Base-by-base conservation (phyloP, 192 early-diverging fungal genomes). In the Podila epicladia region DNA sequence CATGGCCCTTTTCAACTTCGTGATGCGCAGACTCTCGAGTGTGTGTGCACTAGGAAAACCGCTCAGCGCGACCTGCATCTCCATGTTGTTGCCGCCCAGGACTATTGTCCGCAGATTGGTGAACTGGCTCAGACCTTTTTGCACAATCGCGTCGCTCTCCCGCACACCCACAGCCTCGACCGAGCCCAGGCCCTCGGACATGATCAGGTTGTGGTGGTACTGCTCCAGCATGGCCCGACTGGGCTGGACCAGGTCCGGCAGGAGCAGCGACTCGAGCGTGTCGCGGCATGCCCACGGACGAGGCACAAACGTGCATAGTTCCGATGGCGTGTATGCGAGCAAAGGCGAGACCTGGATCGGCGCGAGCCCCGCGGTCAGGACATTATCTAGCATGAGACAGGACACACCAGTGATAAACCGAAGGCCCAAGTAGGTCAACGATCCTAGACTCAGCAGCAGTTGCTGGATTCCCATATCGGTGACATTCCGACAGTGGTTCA, bases 391-490 rank as follows among this genome's bases (percentile, higher is more conserved):
- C 13, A 80, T 20, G n/a, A 73, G 28, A 32, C 28, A 64, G 45
- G 77, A 80, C 38, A 80, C 48, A 3, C 70, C 71, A 1, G 62
- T 13, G 22, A 80, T 37, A 26, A 61, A 69, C 49, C 77, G 60
- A 2, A 80, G 57, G 58, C 66, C 65, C 13, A 80, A 58, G 5
- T 37, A 69, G 8, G 51, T 28, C 5, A 80, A 66, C 8, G 33
- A 13, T 0, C 62, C 57, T 32, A 65, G 67, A 32, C 73, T 72
- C 55, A 73, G 15, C 2, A 80, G 49, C 12, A 80, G n/a, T 1
- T 65, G 50, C 35, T 80, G 77, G 13, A 80, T 32, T 9, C 77
- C 77, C n/a, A 73, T 22, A n/a, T 80, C 77, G 13, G 77, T 69
- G 19, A 80, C 33, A n/a, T 65, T 58, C 19, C 63, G 64, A 26